Evolutionary conservation across 352 stramenopile species (phyloP).

Genomic region (Phytophthora cryptogea): DNA sequence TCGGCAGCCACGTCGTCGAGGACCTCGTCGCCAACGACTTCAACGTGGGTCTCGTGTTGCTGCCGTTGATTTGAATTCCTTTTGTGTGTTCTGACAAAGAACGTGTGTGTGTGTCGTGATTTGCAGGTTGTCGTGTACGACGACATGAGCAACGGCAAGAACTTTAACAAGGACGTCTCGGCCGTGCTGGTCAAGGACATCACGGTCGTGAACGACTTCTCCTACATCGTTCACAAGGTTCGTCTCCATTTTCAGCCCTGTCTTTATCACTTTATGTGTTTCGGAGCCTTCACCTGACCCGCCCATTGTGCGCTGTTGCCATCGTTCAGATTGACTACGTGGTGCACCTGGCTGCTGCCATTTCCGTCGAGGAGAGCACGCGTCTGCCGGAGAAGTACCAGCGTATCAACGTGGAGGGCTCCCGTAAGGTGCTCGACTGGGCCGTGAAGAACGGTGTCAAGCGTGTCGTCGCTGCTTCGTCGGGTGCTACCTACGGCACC

Average conservation of each 20-base stretch:
- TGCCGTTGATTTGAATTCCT: not conserved
- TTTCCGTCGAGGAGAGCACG: conserved; percentile 85
- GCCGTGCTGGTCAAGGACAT: conserved; percentile 84
- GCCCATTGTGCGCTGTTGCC: conserved; percentile 10
- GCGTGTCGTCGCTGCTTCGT: conserved; percentile 77
- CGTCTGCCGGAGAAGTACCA: conserved; percentile 83
- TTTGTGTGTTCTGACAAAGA: conserved; percentile 7
- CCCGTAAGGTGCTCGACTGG: conserved; percentile 78
- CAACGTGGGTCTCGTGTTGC: conserved; percentile 43
- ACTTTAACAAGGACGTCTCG: conserved; percentile 74
- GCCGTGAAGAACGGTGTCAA: conserved; percentile 73
- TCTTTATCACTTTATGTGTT: conserved; percentile 20
- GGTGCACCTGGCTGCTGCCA: conserved; percentile 76
- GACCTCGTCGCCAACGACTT: conserved; percentile 76
- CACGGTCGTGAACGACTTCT: conserved; percentile 75
- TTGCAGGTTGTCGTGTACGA: conserved; percentile 80
- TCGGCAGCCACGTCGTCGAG: conserved; percentile 83
- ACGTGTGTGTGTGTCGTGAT: not conserved
- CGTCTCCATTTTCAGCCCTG: conserved; percentile 19
- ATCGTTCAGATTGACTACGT: conserved; percentile 71
- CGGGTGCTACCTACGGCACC: conserved; percentile 70
- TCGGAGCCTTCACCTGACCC: conserved; percentile 20
- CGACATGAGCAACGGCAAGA: conserved; percentile 88
- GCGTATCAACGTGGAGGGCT: conserved; percentile 80
- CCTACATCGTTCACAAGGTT: conserved; percentile 78